phyloP scores from a whole-genome alignment of 805 yeast genomes.

The Yamadazyma phyllophila region DNA sequence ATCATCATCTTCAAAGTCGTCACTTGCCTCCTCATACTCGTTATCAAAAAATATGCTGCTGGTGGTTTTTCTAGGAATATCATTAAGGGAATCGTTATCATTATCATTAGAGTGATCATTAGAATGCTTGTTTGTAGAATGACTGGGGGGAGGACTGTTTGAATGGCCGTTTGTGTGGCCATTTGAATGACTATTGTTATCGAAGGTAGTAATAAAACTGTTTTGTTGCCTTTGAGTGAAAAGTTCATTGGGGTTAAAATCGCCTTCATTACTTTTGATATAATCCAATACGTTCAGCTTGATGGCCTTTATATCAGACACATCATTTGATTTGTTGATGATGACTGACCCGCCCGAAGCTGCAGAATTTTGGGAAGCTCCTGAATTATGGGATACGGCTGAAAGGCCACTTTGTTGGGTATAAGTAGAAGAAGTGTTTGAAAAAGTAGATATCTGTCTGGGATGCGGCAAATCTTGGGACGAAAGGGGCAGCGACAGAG shows the following conservation, averaged over 20 bases:
- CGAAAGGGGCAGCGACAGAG: not conserved
- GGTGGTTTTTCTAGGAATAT: constrained; percentile 4
- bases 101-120: not conserved
- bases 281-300: constrained; percentile 35
- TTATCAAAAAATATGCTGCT: constrained; percentile 15
- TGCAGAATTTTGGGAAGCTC: constrained; percentile 13
- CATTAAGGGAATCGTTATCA: not conserved
- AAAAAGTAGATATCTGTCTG: constrained; percentile 11
- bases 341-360: constrained; percentile 20
- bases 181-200: constrained; percentile 11
- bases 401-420: constrained; percentile 22
- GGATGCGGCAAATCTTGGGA: not conserved
- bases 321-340: constrained; percentile 13
- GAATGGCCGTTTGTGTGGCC: not conserved
- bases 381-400: constrained; percentile 17
- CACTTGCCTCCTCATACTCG: constrained; percentile 8
- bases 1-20: constrained; percentile 13
- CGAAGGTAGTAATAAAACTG: constrained; percentile 30
- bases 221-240: constrained; percentile 33
- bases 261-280: constrained; percentile 22
- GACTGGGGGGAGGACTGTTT: too few relatives aligned
- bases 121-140: too few relatives aligned
- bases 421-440: constrained; percentile 12
- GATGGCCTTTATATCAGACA: constrained; percentile 17
- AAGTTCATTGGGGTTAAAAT: constrained; percentile 34